These are phyloP conservation scores for Kuraishia ogatae DNA, from an alignment of 805 yeast genomes.

Conservation along the genomic window DNA sequence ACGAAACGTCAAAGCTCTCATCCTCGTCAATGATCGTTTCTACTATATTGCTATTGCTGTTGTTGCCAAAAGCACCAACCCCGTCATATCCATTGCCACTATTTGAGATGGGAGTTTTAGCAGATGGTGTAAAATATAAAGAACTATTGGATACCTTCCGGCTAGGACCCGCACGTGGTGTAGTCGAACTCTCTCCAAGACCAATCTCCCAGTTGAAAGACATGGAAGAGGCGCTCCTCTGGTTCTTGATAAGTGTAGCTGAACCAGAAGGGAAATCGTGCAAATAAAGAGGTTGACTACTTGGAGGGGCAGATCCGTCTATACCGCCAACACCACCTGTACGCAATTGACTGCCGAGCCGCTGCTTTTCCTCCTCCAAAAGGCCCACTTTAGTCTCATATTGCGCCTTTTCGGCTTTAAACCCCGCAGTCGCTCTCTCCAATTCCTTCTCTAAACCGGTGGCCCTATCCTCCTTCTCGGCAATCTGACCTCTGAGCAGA, in stretches of 20 bases:
- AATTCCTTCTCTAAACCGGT: conserved; percentile 20
- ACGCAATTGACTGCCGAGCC: conserved; percentile 5
- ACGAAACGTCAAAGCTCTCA: conserved; percentile 4
- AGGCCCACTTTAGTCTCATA: neutral
- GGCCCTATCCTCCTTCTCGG: conserved; percentile 11
- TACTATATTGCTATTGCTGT: neutral
- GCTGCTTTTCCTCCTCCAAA: conserved; percentile 19
- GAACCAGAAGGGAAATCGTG: conserved; percentile 20
- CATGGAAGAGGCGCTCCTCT: conserved; percentile 15
- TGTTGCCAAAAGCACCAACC: neutral
- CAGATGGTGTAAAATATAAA: neutral
- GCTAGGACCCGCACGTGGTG: conserved; percentile 23
- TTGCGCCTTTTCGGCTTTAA: conserved; percentile 8
- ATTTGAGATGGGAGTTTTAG: neutral
- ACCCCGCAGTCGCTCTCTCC: conserved; percentile 14
- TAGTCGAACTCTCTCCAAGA: conserved; percentile 40
- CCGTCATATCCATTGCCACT: neutral
- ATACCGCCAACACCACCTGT: conserved; percentile 8
- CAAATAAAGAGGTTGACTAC: conserved; percentile 15
- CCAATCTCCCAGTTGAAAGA: conserved; percentile 25
- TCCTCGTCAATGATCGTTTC: neutral
- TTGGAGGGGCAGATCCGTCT: neutral
- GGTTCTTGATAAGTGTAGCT: conserved; percentile 12
- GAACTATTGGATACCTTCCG: conserved; percentile 1
- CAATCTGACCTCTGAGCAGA: conserved; percentile 17